These are phyloP conservation scores for Beauveria sp. DNA, from an alignment of 2,329 filamentous ascomycete genomes.

Conservation along the genomic window DNA sequence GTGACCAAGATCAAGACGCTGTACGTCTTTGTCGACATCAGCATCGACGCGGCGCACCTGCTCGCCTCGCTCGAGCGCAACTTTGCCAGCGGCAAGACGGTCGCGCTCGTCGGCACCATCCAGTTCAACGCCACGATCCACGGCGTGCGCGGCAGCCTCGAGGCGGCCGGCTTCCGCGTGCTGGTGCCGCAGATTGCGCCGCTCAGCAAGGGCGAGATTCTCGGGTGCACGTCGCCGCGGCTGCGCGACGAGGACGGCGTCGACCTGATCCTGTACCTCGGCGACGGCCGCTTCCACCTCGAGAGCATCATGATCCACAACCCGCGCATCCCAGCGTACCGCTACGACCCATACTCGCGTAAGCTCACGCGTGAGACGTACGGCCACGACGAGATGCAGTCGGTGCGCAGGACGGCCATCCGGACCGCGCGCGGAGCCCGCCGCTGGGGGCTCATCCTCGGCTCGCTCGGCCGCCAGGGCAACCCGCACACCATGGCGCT, in stretches of 20 bases:
- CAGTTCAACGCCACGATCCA: slow-evolving; percentile 98
- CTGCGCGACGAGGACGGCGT: slow-evolving; percentile 51
- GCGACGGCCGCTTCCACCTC: slow-evolving; percentile 89
- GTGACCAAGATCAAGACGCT: slow-evolving; percentile 95
- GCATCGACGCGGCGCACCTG: slow-evolving; percentile 84
- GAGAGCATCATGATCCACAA: slow-evolving; percentile 99
- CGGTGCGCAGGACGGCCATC: slow-evolving; percentile 71
- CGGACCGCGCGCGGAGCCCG: slow-evolving; percentile 63
- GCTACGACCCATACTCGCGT: slow-evolving; percentile 93
- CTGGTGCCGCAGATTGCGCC: slow-evolving; percentile 89
- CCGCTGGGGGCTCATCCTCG: slow-evolving; percentile 94
- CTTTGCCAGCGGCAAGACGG: slow-evolving; percentile 74
- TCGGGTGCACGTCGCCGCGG: slow-evolving; percentile 90
- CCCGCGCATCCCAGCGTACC: slow-evolving; percentile 79
- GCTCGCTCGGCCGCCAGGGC: slow-evolving; percentile 84
- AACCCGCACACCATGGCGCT: slow-evolving; percentile 87
- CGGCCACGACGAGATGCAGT: slow-evolving; percentile 84
- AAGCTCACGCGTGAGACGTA: slow-evolving; percentile 88
- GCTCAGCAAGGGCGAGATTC: slow-evolving; percentile 82
- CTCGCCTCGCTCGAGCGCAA: slow-evolving; percentile 82
- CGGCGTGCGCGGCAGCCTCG: slow-evolving; percentile 67
- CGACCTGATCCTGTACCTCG: slow-evolving; percentile 79
- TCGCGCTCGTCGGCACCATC: slow-evolving; percentile 93
- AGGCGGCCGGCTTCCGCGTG: slow-evolving; percentile 76
- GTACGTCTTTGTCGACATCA: slow-evolving; percentile 97